These are phyloP conservation scores for Oryza glumipatula DNA, from an alignment of 176 grass and related monocot species.

Conservation along the genomic window DNA sequence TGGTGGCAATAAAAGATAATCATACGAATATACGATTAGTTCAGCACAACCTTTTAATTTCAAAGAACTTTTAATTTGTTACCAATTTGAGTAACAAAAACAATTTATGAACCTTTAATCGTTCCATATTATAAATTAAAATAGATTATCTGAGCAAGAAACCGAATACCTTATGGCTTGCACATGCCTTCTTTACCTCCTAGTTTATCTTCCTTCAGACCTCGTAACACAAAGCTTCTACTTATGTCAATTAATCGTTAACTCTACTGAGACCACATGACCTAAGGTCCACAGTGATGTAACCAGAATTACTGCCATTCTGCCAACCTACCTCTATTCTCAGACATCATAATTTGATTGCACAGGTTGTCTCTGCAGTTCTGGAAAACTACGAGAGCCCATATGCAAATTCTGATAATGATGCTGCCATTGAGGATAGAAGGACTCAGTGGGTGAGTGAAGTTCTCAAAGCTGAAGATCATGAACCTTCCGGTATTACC, in stretches of 20 bases:
- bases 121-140: neutral
- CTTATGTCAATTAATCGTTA: neutral
- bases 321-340: constrained; percentile 5
- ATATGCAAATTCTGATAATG: constrained; percentile 64
- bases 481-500: constrained; percentile 47
- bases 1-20: constrained; percentile 5
- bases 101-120: neutral
- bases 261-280: constrained; percentile 2
- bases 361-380: constrained; percentile 85
- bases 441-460: constrained; percentile 65
- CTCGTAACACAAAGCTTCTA: neutral
- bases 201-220: constrained; percentile 18
- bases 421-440: constrained; percentile 43
- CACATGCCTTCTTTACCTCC: neutral
- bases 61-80: constrained; percentile 8
- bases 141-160: neutral
- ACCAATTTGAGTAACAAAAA: neutral
- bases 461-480: constrained; percentile 70
- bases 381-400: constrained; percentile 84
- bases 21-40: neutral
- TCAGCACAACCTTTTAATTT: constrained; percentile 4
- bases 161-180: constrained; percentile 4
- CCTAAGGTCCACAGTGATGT: neutral
- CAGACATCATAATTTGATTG: constrained; percentile 35
- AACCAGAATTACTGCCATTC: constrained; percentile 13